phyloP scores from a whole-genome alignment of 1,139 yeast genomes.

The Zygosaccharomyces pseudobailii region DNA sequence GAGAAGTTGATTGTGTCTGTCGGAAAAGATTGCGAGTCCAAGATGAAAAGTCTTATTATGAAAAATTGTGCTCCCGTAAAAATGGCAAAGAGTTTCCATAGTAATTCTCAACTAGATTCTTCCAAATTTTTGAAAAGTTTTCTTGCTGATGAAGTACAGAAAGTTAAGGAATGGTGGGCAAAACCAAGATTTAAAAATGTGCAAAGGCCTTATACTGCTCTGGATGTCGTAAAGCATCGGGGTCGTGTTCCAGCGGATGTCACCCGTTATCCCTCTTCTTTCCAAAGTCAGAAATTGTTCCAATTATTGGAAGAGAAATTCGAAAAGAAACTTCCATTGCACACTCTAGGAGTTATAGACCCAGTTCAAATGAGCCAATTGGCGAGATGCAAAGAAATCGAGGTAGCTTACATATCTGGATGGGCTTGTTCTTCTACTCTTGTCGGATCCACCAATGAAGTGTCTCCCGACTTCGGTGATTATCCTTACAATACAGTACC shows the following conservation, averaged over 20 bases:
- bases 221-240: constrained; percentile 49
- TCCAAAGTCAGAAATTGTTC: constrained; percentile 52
- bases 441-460: constrained; percentile 54
- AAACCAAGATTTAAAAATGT: constrained; percentile 46
- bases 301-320: constrained; percentile 41
- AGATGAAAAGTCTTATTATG: not conserved
- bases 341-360: constrained; percentile 58
- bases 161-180: constrained; percentile 49
- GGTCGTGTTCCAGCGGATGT: constrained; percentile 42
- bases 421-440: constrained; percentile 54
- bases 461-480: constrained; percentile 58
- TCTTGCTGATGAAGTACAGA: constrained; percentile 23
- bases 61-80: not conserved
- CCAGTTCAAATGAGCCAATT: constrained; percentile 59
- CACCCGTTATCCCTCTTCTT: constrained; percentile 45
- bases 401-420: constrained; percentile 57
- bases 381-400: constrained; percentile 45
- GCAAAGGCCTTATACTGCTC: constrained; percentile 50
- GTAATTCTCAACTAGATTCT: not conserved
- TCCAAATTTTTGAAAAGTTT: constrained; percentile 2
- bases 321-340: constrained; percentile 44
- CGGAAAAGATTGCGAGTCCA: not conserved
- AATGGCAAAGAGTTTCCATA: not conserved
- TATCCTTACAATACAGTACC: constrained; percentile 67
- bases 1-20: too few relatives aligned